Evolutionary conservation across 2,329 filamentous ascomycete species (phyloP), one percentile per base, ranked within the genome.

Genomic region (Sarocladiaceae sp.): DNA sequence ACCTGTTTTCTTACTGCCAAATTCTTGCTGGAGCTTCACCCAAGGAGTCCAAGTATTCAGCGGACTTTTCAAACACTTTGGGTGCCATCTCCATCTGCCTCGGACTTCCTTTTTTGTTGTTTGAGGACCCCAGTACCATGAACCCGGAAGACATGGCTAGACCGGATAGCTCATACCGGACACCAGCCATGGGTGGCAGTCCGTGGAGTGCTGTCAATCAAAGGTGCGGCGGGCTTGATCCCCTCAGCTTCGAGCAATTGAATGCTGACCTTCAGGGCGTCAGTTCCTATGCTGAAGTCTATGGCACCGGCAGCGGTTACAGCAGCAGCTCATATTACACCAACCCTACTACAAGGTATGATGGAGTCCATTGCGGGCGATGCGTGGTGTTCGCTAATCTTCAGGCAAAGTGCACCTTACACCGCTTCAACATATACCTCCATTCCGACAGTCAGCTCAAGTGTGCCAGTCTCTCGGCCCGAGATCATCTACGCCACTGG

Each of bases 81-180:
- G 20, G 37, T n/a, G 35, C 6, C n/a, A n/a, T 10, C 8, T 11
- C 8, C 6, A 7, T 22, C 23, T 20, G 7, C 11, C 18, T 10
- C 7, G 40, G 22, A 20, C 23, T 44, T 28, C 7, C 23, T 28
- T 44, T 44, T 28, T 22, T 28, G 40, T 44, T 48, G 31, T 20
- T 26, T 12, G 22, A n/a, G 40, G 40, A 44, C 22, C 44, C 44
- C 44, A 31, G 13, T 10, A 48, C 18, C 40, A 68, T 69, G 67
- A 66, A 65, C 60, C 64, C 64, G 54, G 63, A 65, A 62, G 65
- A 70, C 56, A 74, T 76, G 73, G 68, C 72, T 40, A 73, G 75
- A 57, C 69, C 72, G 61, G 72, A 76, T 51, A 69, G 74, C 69
- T 67, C 71, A 56, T 78, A 77, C 66, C 73, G 71, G 62, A 68